A percentile compares a stretch with the other conserved stretches of the same genome.
phyloP scores from a whole-genome alignment of 495 filamentous ascomycete genomes.

The Aspergillus avenaceus region DNA sequence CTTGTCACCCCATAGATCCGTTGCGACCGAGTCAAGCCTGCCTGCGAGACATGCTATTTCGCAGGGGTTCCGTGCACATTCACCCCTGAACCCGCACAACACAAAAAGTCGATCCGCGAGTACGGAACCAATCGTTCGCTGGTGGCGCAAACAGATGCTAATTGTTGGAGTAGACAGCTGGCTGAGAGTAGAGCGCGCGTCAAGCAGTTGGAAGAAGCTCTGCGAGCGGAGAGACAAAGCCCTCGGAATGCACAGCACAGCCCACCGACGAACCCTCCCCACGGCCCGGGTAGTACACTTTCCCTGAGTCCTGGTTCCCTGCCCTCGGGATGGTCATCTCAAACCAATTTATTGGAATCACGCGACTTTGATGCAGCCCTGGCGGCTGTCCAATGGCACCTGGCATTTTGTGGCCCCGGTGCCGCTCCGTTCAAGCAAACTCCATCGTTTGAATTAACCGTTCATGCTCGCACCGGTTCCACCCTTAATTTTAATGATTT shows the following conservation, averaged over 20 bases:
- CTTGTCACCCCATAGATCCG: slow-evolving; percentile 16
- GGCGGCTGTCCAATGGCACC: slow-evolving; percentile 17
- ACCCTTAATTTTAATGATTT: slow-evolving; percentile 22
- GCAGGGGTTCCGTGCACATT: slow-evolving; percentile 21
- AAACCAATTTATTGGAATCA: slow-evolving; percentile 13
- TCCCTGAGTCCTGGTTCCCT: neutral
- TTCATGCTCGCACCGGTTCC: slow-evolving; percentile 16
- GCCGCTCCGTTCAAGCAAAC: slow-evolving; percentile 12
- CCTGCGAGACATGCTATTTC: slow-evolving; percentile 25
- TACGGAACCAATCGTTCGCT: slow-evolving; percentile 4
- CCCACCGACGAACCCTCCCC: neutral
- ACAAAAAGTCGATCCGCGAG: slow-evolving; percentile 18
- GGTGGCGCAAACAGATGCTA: too few species aligned
- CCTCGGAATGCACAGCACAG: neutral
- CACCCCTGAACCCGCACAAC: slow-evolving; percentile 6
- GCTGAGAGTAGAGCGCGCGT: slow-evolving; percentile 20
- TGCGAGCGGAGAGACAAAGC: slow-evolving; percentile 3
- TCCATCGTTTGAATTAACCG: slow-evolving; percentile 14
- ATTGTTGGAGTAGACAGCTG: slow-evolving; percentile 22
- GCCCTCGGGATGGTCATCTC: neutral
- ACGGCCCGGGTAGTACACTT: neutral
- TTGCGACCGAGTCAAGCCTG: slow-evolving; percentile 23
- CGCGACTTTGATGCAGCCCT: slow-evolving; percentile 18
- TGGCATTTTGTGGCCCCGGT: slow-evolving; percentile 22
- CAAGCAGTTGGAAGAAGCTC: slow-evolving; percentile 18